Evolutionary conservation across 495 filamentous ascomycete genomes (phyloP), one percentile per base, ranked within the genome.

Genomic region (Xylaria scruposa): DNA sequence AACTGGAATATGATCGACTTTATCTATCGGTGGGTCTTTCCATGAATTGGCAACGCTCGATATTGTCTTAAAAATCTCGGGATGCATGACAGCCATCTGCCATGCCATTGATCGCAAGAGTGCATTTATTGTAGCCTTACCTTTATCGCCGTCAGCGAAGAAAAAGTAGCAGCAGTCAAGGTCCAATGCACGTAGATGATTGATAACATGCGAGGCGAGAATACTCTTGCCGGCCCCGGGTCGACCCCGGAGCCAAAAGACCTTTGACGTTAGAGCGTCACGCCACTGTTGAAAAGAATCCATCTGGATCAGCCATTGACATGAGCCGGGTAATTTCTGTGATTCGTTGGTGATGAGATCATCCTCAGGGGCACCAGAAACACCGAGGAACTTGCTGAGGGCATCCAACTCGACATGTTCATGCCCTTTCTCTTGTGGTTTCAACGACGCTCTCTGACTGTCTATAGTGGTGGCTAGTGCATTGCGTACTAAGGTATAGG

Each of bases 171-270:
- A 79, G 76, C 76, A 79, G 0, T 47, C 15, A 10, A 49, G 26
- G 21, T 8, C 24, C 42, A 17, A 66, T 19, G 62, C 44, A 36
- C 12, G 49, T 1, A 80, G 40, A 1, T 74, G 53, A 3, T 76
- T 76, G 33, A 81, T 71, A 38, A 79, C 75, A 60, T 77, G 75
- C 63, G 71, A 63, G 13, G 74, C 58, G 5, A 81, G n/a, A 2
- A 81, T 38, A 0, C 75, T 80, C 42, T 81, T 81, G 2, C 79
- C 79, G 5, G 75, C 54, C 0, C 59, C 78, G 0, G 79, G 79
- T 17, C 61, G 64, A 0, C 79, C 79, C 1, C 65, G 63, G 2
- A 81, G 74, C 79, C 79, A 81, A 15, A 80, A 64, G 38, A 80
- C 49, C 0, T 46, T 31, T 0, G 77, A 67, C 0, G 63, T 58